Conservation (phyloP, 129 eudicot species). For the Centrapalus pauciflorus region DNA sequence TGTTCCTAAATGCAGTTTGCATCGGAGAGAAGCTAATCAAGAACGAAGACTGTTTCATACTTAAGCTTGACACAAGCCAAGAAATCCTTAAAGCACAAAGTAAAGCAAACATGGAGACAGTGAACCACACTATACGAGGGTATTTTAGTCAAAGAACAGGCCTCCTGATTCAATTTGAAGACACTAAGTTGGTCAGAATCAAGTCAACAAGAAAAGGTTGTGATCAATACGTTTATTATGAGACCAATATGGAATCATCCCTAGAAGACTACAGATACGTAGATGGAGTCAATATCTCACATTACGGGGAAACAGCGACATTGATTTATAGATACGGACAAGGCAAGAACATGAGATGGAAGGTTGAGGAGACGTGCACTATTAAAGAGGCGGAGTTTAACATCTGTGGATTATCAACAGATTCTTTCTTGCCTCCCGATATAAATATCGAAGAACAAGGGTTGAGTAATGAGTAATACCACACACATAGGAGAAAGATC, state of each 20-base stretch:
- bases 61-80: constrained; percentile 48
- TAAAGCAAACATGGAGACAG: constrained; percentile 55
- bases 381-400: constrained; percentile 73
- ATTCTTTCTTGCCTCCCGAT: constrained; percentile 67
- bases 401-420: constrained; percentile 47
- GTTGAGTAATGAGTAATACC: too few relatives aligned
- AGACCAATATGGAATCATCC: constrained; percentile 64
- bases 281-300: constrained; percentile 66
- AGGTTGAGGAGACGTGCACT: constrained; percentile 63
- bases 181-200: constrained; percentile 65
- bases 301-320: constrained; percentile 52
- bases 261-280: constrained; percentile 53
- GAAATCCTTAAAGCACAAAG: constrained; percentile 58
- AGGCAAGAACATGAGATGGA: constrained; percentile 40
- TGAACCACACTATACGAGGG: constrained; percentile 71
- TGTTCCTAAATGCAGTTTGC: constrained; percentile 61
- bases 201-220: constrained; percentile 35
- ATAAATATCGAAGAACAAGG: constrained; percentile 23
- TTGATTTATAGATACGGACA: constrained; percentile 58
- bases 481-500: too few relatives aligned
- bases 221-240: constrained; percentile 48
- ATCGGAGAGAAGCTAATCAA: constrained; percentile 57
- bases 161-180: constrained; percentile 68
- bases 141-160: constrained; percentile 82
- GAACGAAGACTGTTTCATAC: constrained; percentile 60